A percentile compares a stretch with the other conserved stretches of the same genome.
Evolutionary conservation across 1,284 basidiomycete genomes (phyloP).

Genomic region (Irpex lacteus): DNA sequence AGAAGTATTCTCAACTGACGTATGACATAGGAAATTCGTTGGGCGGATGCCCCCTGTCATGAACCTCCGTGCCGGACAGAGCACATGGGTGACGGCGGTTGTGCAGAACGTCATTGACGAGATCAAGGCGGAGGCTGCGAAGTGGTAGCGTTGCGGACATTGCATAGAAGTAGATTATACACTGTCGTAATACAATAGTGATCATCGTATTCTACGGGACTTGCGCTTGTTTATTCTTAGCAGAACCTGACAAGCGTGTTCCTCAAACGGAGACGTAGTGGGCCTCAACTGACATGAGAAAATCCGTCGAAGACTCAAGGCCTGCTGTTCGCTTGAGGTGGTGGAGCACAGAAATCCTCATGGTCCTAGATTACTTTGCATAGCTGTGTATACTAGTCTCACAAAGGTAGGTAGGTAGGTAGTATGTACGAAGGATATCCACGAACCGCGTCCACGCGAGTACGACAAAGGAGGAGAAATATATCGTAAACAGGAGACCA

Average conservation of each 20-base stretch:
- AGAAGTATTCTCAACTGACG: too few species aligned
- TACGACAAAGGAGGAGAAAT: background rate
- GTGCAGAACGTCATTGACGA: constrained; percentile 9
- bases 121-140: constrained; percentile 9
- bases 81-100: constrained; percentile 6
- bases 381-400: background rate
- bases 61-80: constrained; percentile 10
- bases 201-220: background rate
- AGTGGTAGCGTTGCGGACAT: background rate
- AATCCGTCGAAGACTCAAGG: too few species aligned
- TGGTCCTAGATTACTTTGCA: background rate
- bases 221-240: background rate
- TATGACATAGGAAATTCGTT: constrained; percentile 28
- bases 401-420: background rate
- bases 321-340: too few species aligned
- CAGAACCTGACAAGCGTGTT: background rate
- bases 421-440: background rate
- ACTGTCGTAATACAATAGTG: background rate
- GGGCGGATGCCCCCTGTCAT: constrained; percentile 37
- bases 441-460: background rate
- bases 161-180: background rate
- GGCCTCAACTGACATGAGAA: too few species aligned
- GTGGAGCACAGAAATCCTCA: too few species aligned
- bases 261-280: too few species aligned
- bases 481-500: background rate